A percentile compares a stretch with the other conserved stretches of the same genome.
These are phyloP conservation scores for Cubamyces sp. DNA, from an alignment of 768 basidiomycete species.

Conservation along the genomic window DNA sequence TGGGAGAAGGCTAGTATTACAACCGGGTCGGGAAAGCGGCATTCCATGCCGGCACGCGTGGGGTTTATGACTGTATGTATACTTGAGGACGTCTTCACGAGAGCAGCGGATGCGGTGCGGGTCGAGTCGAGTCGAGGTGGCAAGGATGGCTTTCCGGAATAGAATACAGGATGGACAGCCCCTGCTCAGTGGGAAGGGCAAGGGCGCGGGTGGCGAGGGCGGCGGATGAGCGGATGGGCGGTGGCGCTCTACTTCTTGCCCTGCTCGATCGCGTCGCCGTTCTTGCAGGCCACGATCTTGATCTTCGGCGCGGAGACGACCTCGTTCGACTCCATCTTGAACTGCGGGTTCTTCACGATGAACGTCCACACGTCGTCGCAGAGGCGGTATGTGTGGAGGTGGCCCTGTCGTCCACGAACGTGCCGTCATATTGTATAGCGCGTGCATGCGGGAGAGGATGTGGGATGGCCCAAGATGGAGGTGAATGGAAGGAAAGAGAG, in stretches of 20 bases:
- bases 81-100: background rate
- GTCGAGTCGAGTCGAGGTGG: background rate
- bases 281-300: slow-evolving; percentile 99
- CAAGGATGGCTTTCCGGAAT: background rate
- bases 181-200: background rate
- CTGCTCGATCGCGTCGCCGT: slow-evolving; percentile 83
- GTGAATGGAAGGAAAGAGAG: background rate
- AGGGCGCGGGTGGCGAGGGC: background rate
- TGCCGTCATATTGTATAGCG: too few relatives aligned
- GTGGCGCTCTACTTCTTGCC: slow-evolving; percentile 63
- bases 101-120: background rate
- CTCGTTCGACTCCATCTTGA: slow-evolving; percentile 96
- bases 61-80: background rate
- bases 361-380: slow-evolving; percentile 99
- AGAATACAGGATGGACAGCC: background rate
- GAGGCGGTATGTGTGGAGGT: slow-evolving; percentile 88
- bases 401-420: slow-evolving; percentile 52
- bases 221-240: background rate
- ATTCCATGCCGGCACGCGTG: slow-evolving; percentile 5
- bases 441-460: background rate
- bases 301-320: slow-evolving; percentile 75
- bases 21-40: background rate
- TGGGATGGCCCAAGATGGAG: background rate
- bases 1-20: slow-evolving; percentile 12
- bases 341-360: slow-evolving; percentile 87